Evolutionary conservation across 2,329 filamentous ascomycete genomes (phyloP), one percentile per base, ranked within the genome.

Genomic region (Claviceps sp.): DNA sequence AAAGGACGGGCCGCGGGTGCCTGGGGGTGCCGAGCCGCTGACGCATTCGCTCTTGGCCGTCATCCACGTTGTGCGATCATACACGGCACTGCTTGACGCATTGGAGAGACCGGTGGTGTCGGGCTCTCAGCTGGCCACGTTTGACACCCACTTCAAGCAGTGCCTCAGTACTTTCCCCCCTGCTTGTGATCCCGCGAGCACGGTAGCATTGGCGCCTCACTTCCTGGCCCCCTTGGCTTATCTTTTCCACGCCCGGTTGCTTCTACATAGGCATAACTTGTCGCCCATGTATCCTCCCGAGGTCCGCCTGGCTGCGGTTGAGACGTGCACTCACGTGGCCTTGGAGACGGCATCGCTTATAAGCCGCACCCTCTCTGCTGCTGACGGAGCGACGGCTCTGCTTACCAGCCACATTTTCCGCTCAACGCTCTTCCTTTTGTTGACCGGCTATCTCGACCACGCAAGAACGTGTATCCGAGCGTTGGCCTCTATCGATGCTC

Each of bases 201-300:
- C 78, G 34, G 77, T 81, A 7, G 75, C 81, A 7, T 73, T 96
- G 43, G 84, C 93, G 54, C 82, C 88, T 8, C 77, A 83, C 50
- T 81, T 85, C 42, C 73, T 97, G 14, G 79, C 82, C 26, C 86
- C 89, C 0, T 73, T 94, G 8, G 77, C 86, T 37, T 84, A 88
- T 61, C 77, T 97, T 8, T 84, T 95, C 55, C 86, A 88, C 55
- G 84, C 85, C 16, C 84, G 88, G n/a, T 77, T 96, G 34, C 74
- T 93, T 40, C 77, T 98, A 8, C 88, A 95, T 66, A 81, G 93
- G 43, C 89, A 95, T 61, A 96, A 97, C 61, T 74, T 97, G 8
- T 83, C 82, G 0, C 86, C 89, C 0, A 73, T 73, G 9, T 89
- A 85, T 61, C 75, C 83, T 0, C 66, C 72, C 1, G 75, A 84